Evolutionary conservation across 306 rosid genomes (phyloP).

Genomic region (Corylus heterophylla): DNA sequence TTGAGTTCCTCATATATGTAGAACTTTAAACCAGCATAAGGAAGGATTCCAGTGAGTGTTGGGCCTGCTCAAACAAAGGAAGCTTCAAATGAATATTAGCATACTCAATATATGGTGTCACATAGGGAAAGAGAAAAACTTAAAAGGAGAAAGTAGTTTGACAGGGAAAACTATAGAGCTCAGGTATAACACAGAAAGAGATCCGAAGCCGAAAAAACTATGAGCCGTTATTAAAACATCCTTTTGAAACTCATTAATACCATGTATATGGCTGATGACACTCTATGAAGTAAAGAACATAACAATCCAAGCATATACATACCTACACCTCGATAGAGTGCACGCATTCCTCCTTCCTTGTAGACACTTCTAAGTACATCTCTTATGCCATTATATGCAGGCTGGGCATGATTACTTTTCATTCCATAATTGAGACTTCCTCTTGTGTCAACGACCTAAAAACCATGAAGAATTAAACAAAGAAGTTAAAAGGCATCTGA

Average conservation of each 20-base stretch:
- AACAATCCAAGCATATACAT: constrained; percentile 27
- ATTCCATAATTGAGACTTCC: constrained; percentile 43
- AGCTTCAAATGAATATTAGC: background rate
- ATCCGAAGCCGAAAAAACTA: background rate
- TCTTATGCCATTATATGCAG: constrained; percentile 60
- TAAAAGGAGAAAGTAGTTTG: background rate
- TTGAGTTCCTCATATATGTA: constrained; percentile 83
- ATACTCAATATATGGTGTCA: background rate
- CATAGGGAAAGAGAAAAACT: background rate
- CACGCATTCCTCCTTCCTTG: constrained; percentile 79
- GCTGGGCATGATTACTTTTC: constrained; percentile 43
- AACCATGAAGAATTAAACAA: constrained; percentile 6
- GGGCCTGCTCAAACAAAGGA: constrained; percentile 58
- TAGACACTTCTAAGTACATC: constrained; percentile 72
- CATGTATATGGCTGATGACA: background rate
- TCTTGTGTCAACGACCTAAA: constrained; percentile 61
- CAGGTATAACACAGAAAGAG: background rate
- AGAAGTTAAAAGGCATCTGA: constrained; percentile 7
- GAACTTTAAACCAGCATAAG: constrained; percentile 94
- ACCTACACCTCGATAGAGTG: constrained; percentile 90
- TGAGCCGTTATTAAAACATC: background rate
- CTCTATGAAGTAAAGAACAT: background rate
- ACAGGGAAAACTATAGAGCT: background rate
- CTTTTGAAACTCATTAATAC: constrained; percentile 1
- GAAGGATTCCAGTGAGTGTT: constrained; percentile 87